phyloP scores from a whole-genome alignment of 352 stramenopile species.

The Pythium dissotocum region DNA sequence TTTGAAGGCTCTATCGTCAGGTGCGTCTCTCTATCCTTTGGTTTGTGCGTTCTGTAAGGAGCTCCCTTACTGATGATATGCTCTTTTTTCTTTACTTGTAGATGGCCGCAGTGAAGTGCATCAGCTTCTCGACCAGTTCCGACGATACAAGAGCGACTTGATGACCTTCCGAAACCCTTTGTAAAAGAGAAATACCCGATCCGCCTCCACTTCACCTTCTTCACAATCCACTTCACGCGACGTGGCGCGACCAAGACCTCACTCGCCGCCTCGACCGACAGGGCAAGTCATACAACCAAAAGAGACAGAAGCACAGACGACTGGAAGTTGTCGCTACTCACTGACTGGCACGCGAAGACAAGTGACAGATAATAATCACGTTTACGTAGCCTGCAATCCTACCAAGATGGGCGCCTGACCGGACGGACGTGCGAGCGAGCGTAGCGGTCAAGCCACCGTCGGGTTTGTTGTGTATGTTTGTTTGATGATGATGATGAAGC shows the following conservation, averaged over 20 bases:
- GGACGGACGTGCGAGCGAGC: background rate
- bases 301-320: background rate
- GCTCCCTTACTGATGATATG: background rate
- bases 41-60: background rate
- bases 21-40: conserved; percentile 33
- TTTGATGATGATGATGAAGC: background rate
- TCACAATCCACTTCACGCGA: background rate
- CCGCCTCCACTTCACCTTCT: background rate
- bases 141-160: conserved; percentile 70
- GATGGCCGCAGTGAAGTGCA: conserved; percentile 62
- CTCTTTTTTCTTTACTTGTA: conserved; percentile 21
- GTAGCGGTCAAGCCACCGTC: background rate
- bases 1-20: conserved; percentile 69
- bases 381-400: conserved; percentile 24
- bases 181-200: conserved; percentile 36
- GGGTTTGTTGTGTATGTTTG: conserved; percentile 3
- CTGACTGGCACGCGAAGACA: conserved; percentile 5
- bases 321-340: conserved; percentile 2
- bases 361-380: conserved; percentile 36
- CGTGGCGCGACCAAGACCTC: conserved; percentile 1
- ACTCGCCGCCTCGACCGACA: background rate
- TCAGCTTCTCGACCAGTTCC: conserved; percentile 70
- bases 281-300: background rate
- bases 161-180: conserved; percentile 70
- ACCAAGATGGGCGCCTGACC: conserved; percentile 5